Conservation (phyloP, 495 filamentous ascomycete genomes). For the Aspergillus leporis region DNA sequence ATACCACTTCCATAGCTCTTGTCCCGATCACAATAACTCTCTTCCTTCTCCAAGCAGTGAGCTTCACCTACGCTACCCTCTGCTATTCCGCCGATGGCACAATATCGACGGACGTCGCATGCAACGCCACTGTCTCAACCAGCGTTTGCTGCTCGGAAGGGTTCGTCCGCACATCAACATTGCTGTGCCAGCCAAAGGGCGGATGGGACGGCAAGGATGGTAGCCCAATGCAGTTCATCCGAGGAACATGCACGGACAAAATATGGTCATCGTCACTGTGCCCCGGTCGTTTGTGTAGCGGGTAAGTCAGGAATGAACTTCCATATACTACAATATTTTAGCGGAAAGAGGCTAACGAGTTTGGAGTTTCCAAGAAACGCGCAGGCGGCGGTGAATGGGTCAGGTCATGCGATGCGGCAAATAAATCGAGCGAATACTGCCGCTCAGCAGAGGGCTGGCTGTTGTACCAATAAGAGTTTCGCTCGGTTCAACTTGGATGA, state of each 20-base stretch:
- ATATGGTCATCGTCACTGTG: constrained; percentile 3
- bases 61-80: not conserved
- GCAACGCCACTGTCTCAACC: not conserved
- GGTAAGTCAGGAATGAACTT: not conserved
- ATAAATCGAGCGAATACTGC: constrained; percentile 5
- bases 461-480: constrained; percentile 3
- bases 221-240: constrained; percentile 4
- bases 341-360: not conserved
- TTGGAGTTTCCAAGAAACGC: not conserved
- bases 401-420: constrained; percentile 12
- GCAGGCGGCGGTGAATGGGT: constrained; percentile 6
- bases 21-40: no score
- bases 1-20: no score
- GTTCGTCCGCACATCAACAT: constrained; percentile 9
- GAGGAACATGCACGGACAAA: constrained; percentile 8
- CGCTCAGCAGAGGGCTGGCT: constrained; percentile 8
- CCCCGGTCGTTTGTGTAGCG: constrained; percentile 9
- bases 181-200: constrained; percentile 4
- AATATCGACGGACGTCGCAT: constrained; percentile 6
- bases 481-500: not conserved
- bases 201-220: constrained; percentile 1
- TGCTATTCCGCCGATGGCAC: constrained; percentile 8
- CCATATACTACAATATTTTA: no score
- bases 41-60: not conserved
- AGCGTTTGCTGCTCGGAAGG: constrained; percentile 10